A percentile compares a stretch with the other conserved stretches of the same genome.
Conservation (phyloP, 1,284 basidiomycete species). For the Lentinula novae-zelandiae region DNA sequence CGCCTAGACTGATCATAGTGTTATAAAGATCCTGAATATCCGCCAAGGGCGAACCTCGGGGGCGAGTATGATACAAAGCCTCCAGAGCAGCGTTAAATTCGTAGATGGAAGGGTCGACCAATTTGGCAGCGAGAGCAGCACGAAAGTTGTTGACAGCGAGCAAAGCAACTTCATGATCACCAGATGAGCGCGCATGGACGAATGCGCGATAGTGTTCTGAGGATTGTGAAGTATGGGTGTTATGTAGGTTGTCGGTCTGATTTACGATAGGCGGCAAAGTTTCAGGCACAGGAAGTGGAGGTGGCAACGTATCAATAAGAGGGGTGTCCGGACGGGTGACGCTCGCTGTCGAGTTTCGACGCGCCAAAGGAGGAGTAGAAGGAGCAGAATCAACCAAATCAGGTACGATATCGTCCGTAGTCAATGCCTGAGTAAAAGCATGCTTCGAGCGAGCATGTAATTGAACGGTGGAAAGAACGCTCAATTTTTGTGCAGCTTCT, state of each 20-base stretch:
- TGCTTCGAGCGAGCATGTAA: slow-evolving; percentile 56
- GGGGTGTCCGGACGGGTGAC: slow-evolving; percentile 3
- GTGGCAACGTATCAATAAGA: background rate
- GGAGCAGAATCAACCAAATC: slow-evolving; percentile 1
- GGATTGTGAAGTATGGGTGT: slow-evolving; percentile 7
- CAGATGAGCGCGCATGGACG: background rate
- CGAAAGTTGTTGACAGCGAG: slow-evolving; percentile 16
- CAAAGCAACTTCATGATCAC: slow-evolving; percentile 15
- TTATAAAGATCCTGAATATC: slow-evolving; percentile 73
- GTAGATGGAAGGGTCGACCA: slow-evolving; percentile 22
- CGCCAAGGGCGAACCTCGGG: slow-evolving; percentile 51
- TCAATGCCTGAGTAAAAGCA: slow-evolving; percentile 33
- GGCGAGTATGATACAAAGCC: slow-evolving; percentile 49
- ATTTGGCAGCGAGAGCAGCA: slow-evolving; percentile 12
- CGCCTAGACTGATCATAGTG: slow-evolving; percentile 64
- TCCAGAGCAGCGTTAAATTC: slow-evolving; percentile 70
- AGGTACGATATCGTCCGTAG: background rate
- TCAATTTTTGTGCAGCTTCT: slow-evolving; percentile 41
- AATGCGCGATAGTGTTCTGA: background rate
- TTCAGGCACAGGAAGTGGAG: background rate
- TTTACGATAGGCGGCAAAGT: slow-evolving; percentile 26
- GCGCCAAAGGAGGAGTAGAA: slow-evolving; percentile 6
- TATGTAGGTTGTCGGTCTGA: slow-evolving; percentile 8
- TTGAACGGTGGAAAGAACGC: slow-evolving; percentile 60
- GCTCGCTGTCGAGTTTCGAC: slow-evolving; percentile 11